Evolutionary conservation across 345 rosid genomes (phyloP).

Genomic region (Dovyalis caffra): DNA sequence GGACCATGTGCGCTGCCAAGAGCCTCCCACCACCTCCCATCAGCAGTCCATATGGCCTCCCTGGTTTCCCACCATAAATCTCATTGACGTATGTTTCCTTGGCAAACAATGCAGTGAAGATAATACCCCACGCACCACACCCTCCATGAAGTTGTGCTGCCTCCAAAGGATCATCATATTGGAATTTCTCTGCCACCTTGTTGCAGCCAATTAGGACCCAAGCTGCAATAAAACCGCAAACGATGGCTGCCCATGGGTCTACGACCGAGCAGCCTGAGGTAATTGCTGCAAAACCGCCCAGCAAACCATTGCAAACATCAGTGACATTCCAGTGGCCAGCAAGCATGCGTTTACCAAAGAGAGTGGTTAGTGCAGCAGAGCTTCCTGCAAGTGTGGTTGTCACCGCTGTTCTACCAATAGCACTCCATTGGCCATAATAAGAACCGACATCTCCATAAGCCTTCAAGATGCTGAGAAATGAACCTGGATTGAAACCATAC

Average conservation of each 20-base stretch:
- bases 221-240: conserved; percentile 45
- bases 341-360: conserved; percentile 31
- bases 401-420: conserved; percentile 43
- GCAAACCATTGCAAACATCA: conserved; percentile 44
- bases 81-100: conserved; percentile 22
- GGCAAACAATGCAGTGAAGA: conserved; percentile 42
- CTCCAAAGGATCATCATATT: conserved; percentile 44
- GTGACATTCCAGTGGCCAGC: conserved; percentile 41
- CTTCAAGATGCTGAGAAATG: conserved; percentile 34
- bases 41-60: conserved; percentile 37
- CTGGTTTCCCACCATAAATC: conserved; percentile 31
- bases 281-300: conserved; percentile 49
- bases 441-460: conserved; percentile 25
- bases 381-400: conserved; percentile 46
- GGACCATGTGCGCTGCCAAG: conserved; percentile 37
- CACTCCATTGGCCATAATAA: conserved; percentile 46
- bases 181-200: conserved; percentile 29
- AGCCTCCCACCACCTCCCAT: conserved; percentile 46
- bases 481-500: conserved; percentile 51
- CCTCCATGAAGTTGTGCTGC: conserved; percentile 51
- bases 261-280: conserved; percentile 47
- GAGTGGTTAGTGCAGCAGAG: conserved; percentile 40
- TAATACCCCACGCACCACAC: conserved; percentile 43
- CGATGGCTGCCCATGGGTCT: conserved; percentile 41
- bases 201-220: conserved; percentile 43